These are phyloP conservation scores for Pseudogymnoascus sp. DNA, from an alignment of 2,329 filamentous ascomycete species.

Conservation along the genomic window DNA sequence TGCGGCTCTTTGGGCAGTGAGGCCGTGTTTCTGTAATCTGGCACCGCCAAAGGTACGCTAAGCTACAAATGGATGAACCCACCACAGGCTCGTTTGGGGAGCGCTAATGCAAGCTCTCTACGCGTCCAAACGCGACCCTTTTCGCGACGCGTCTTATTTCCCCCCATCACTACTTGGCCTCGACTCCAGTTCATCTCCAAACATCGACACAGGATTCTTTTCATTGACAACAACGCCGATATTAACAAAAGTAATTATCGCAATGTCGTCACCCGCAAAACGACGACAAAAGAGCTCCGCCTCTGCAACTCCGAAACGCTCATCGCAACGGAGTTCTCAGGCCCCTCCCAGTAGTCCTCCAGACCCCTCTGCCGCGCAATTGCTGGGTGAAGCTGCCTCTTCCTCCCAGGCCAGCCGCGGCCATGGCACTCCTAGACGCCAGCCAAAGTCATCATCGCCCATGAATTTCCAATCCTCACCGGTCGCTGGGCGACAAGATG, in stretches of 20 bases:
- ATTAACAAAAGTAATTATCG: constrained; percentile 17
- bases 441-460: constrained; percentile 68
- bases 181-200: background rate
- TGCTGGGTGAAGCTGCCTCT: constrained; percentile 28
- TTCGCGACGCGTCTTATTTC: constrained; percentile 9
- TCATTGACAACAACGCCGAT: constrained; percentile 3
- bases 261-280: constrained; percentile 55
- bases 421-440: constrained; percentile 38
- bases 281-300: constrained; percentile 48
- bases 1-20: constrained; percentile 4
- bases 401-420: constrained; percentile 22
- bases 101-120: constrained; percentile 9
- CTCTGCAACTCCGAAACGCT: constrained; percentile 46
- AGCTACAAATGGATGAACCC: background rate
- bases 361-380: constrained; percentile 26
- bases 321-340: constrained; percentile 48
- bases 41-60: constrained; percentile 1
- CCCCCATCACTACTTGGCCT: background rate
- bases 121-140: constrained; percentile 3
- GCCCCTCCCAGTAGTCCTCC: constrained; percentile 42
- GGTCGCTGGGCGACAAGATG: constrained; percentile 30
- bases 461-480: constrained; percentile 66
- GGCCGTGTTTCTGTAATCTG: constrained; percentile 10
- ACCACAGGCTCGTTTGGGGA: background rate
- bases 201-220: background rate